These are phyloP conservation scores for Calonectria naviculata DNA, from an alignment of 2,329 filamentous ascomycete genomes.

Conservation along the genomic window DNA sequence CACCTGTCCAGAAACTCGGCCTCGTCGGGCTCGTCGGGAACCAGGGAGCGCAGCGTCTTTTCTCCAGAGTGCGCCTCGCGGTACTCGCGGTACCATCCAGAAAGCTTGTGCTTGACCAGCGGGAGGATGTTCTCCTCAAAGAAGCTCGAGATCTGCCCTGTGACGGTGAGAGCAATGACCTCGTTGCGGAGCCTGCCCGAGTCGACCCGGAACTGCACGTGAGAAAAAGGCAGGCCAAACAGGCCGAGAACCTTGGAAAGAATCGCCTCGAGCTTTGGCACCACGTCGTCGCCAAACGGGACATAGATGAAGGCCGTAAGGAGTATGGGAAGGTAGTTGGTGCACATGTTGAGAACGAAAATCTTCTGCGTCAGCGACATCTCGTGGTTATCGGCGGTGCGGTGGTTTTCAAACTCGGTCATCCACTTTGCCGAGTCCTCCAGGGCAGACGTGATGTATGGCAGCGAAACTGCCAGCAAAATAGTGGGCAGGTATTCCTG, in stretches of 20 bases:
- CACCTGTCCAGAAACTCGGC: conserved; percentile 71
- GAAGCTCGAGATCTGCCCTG: conserved; percentile 77
- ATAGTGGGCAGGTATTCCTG: conserved; percentile 80
- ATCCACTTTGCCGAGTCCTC: conserved; percentile 72
- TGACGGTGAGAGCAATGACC: conserved; percentile 80
- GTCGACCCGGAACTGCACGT: conserved; percentile 71
- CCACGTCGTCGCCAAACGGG: conserved; percentile 75
- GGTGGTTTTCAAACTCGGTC: conserved; percentile 80
- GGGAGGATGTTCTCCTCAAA: conserved; percentile 79
- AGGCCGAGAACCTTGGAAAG: conserved; percentile 58
- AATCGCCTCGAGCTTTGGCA: conserved; percentile 74
- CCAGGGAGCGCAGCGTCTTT: conserved; percentile 57
- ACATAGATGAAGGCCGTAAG: conserved; percentile 85
- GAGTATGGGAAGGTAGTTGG: conserved; percentile 80
- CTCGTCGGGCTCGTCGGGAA: conserved; percentile 71
- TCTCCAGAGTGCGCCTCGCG: conserved; percentile 48
- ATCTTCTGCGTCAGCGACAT: conserved; percentile 78
- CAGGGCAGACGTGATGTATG: conserved; percentile 71
- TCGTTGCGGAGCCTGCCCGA: conserved; percentile 74
- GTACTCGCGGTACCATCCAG: conserved; percentile 57
- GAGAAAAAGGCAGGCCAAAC: conserved; percentile 63
- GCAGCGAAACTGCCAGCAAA: conserved; percentile 74
- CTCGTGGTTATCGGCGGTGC: conserved; percentile 76
- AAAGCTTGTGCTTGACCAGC: conserved; percentile 70
- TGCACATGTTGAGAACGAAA: conserved; percentile 84